phyloP scores from a whole-genome alignment of 345 rosid genomes.

The Bretschneidera sinensis region DNA sequence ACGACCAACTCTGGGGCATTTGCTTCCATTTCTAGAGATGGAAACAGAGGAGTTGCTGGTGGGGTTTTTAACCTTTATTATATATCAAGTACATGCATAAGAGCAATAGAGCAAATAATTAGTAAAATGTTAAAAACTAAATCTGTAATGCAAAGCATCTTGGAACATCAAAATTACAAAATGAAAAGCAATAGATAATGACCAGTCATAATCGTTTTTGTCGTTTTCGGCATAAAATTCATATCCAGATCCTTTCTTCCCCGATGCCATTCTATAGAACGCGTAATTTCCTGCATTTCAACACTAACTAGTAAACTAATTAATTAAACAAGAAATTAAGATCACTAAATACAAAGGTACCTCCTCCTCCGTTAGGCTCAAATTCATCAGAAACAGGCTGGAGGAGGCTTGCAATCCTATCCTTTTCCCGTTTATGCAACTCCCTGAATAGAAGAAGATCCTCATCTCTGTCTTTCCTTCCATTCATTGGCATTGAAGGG shows the following conservation, averaged over 20 bases:
- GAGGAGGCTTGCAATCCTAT: slow-evolving; percentile 41
- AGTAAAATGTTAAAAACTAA: background rate
- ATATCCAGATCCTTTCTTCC: slow-evolving; percentile 32
- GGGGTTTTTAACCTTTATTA: slow-evolving; percentile 59
- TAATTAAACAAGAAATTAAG: background rate
- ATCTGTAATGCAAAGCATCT: too few relatives aligned
- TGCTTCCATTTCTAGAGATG: slow-evolving; percentile 67
- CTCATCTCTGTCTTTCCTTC: slow-evolving; percentile 34
- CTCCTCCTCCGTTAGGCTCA: slow-evolving; percentile 24
- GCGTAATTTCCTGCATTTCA: slow-evolving; percentile 34
- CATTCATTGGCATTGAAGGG: background rate
- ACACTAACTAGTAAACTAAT: too few relatives aligned
- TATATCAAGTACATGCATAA: too few relatives aligned
- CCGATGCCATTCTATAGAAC: slow-evolving; percentile 33
- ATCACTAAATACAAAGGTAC: background rate
- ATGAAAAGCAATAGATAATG: background rate
- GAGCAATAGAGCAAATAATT: too few relatives aligned
- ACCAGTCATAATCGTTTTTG: slow-evolving; percentile 59
- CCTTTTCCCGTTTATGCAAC: slow-evolving; percentile 44
- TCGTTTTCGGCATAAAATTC: slow-evolving; percentile 34
- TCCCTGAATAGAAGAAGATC: slow-evolving; percentile 55
- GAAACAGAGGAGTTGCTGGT: slow-evolving; percentile 70
- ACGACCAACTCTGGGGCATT: slow-evolving; percentile 25
- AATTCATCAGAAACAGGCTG: slow-evolving; percentile 60
- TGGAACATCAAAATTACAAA: background rate